Evolutionary conservation across 495 filamentous ascomycete genomes (phyloP), one percentile per base, ranked within the genome.

Genomic region (Polyplosphaeria fusca): DNA sequence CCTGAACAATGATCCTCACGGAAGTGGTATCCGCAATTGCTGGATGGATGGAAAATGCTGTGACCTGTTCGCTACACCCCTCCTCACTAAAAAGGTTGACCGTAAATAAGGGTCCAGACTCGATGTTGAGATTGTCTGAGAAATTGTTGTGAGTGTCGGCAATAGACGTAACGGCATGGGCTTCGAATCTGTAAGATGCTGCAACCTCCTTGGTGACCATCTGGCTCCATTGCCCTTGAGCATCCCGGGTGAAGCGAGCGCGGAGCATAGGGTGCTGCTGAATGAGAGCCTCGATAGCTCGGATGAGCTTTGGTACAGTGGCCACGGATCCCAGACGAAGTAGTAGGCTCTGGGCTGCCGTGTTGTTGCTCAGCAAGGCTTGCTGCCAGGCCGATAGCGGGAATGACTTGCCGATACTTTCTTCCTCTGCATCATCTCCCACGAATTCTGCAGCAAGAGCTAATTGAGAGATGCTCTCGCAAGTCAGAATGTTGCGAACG

Each of bases 371-470:
- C 51, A 87, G 86, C 63, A 85, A 87, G n/a, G 88, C 68, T 25
- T 79, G 73, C 65, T 90, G 86, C 68, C 88, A 87, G 0, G 86
- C 85, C 0, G 85, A 83, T 5, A 90, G 74, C 4, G 77, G 76
- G 59, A 88, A 89, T 28, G 69, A 68, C 43, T 81, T 74, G 16
- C 76, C 70, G 4, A 76, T 30, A 3, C 40, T 27, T 22, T 64
- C 60, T 20, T 39, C 32, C n/a, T 38, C 14, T 18, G 28, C 40
- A 20, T 59, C 55, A n/a, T 61, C 61, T 20, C 5, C 24, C 51
- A 53, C 2, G 49, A 53, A 53, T n/a, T 30, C 48, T 35, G 57
- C 49, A 3, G 39, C 30, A 32, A 53, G 25, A 1, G 47, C 64
- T 9, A 64, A 54, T 16, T 60, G 30, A 11, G 46, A 52, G 30